Evolutionary conservation across 1,139 yeast species (phyloP).

Genomic region (Kurtzmaniella quercitrusa): DNA sequence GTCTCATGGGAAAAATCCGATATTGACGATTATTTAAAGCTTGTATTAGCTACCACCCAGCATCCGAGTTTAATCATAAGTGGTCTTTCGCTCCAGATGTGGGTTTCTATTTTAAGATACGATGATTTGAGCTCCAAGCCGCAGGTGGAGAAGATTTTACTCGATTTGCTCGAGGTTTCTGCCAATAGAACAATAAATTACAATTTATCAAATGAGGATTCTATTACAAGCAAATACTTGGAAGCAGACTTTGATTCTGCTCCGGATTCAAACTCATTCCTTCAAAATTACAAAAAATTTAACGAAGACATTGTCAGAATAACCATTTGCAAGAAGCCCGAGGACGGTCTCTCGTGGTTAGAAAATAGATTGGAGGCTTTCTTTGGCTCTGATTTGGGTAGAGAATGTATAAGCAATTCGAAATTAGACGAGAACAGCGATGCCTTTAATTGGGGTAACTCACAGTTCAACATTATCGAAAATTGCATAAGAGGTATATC

Average conservation of each 20-base stretch:
- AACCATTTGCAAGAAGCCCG: slow-evolving; percentile 81
- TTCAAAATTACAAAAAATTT: slow-evolving; percentile 76
- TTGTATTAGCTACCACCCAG: slow-evolving; percentile 75
- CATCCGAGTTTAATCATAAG: slow-evolving; percentile 88
- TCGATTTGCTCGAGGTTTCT: slow-evolving; percentile 69
- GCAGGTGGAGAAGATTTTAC: slow-evolving; percentile 50
- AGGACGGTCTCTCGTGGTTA: slow-evolving; percentile 78
- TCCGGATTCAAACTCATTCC: slow-evolving; percentile 74
- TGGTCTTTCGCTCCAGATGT: slow-evolving; percentile 86
- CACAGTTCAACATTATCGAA: slow-evolving; percentile 85
- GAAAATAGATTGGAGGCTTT: slow-evolving; percentile 69
- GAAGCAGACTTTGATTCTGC: slow-evolving; percentile 85
- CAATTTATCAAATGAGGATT: slow-evolving; percentile 62
- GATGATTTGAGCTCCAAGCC: slow-evolving; percentile 61
- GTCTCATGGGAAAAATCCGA: slow-evolving; percentile 52
- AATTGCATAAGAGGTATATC: slow-evolving; percentile 88
- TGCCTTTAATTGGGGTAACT: slow-evolving; percentile 69
- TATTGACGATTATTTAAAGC: slow-evolving; percentile 58
- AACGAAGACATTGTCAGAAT: slow-evolving; percentile 89
- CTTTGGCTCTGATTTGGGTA: slow-evolving; percentile 72
- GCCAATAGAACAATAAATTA: slow-evolving; percentile 78
- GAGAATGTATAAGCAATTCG: slow-evolving; percentile 53
- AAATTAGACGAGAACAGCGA: slow-evolving; percentile 61
- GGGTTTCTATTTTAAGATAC: slow-evolving; percentile 86
- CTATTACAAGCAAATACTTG: slow-evolving; percentile 60